Conservation (phyloP, 768 basidiomycete genomes). For the Naematelia encephala region DNA sequence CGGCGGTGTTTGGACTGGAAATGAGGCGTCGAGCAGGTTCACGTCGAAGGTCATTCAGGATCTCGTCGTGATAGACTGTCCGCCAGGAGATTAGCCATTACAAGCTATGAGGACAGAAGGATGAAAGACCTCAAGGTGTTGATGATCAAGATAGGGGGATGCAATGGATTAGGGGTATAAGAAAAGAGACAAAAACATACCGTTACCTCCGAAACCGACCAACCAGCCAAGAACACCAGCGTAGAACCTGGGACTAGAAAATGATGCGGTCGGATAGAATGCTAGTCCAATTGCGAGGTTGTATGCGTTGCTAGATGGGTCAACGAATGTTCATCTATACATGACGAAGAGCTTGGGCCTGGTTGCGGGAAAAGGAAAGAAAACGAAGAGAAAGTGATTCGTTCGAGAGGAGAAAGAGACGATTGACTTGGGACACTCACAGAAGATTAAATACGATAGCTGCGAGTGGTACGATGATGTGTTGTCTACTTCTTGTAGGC, state of each 20-base stretch:
- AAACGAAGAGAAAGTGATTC: background rate
- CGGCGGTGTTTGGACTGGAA: slow-evolving; percentile 2
- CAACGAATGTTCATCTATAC: background rate
- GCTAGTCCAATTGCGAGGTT: slow-evolving; percentile 32
- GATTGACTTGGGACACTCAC: slow-evolving; percentile 56
- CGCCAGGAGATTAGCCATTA: too few relatives aligned
- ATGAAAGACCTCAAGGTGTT: too few relatives aligned
- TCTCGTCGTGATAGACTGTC: slow-evolving; percentile 75
- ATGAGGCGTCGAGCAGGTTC: slow-evolving; percentile 20
- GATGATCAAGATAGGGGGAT: too few relatives aligned
- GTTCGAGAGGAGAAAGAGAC: background rate
- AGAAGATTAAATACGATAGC: slow-evolving; percentile 66
- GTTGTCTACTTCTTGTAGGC: slow-evolving; percentile 65
- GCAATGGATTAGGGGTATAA: slow-evolving; percentile 2
- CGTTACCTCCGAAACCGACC: slow-evolving; percentile 69
- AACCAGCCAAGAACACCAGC: slow-evolving; percentile 66
- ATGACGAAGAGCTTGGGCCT: too few relatives aligned
- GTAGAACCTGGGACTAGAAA: slow-evolving; percentile 56
- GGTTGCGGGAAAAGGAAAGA: background rate
- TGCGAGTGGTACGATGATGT: slow-evolving; percentile 61
- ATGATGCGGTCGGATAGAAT: slow-evolving; percentile 24
- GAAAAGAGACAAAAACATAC: slow-evolving; percentile 16
- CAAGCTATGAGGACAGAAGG: too few relatives aligned
- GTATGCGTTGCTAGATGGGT: slow-evolving; percentile 27
- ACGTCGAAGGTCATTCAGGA: slow-evolving; percentile 75